Base-by-base conservation (phyloP, 257 asterid species). In the Agastache rugosa region DNA sequence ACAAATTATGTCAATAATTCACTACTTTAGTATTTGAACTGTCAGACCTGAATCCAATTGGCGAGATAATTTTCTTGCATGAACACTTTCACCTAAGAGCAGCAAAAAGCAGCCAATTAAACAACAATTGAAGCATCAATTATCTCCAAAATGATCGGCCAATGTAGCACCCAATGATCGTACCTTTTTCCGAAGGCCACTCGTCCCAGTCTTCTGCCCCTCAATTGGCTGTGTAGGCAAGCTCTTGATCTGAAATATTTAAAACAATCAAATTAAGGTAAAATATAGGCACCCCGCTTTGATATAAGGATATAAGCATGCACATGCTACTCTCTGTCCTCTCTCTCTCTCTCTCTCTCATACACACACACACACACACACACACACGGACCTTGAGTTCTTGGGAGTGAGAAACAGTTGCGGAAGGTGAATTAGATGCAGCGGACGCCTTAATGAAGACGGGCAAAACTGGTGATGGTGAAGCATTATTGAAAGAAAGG, bases 151-250 rank as follows among this genome's bases (percentile, higher is more conserved):
- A 64, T 59, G 69, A 74, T 34, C 67, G 55, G 53, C 11, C 60
- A 75, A 60, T 71, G 73, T 72, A 61, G 56, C 67, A 50, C 23
- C 53, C 75, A 68, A 73, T 44, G 29, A 73, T 16, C 51, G 23
- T n/a, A 93, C 98, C 93, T 91, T 94, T 82, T 94, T 94, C 37
- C 98, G 86, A 58, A 94, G 96, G 35, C 98, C 98, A 79, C 98
- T 94, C 5, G 98, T 91, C 35, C 98, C 98, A 56, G 98, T 94
- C 83, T 94, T 94, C 79, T 91, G 97, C 23, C 97, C 97, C 81
- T 94, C 96, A 64, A 94, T 80, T 55, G 97, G 97, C 83, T 85
- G 81, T 11, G 98, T 88, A 25, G 93, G 91, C 48, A 91, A 82
- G 45, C 76, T 86, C 66, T 83, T 87, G 78, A 94, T 85, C 98